These are phyloP conservation scores for Botrytis cinerea DNA, from an alignment of 2,329 filamentous ascomycete species.

Conservation along the genomic window DNA sequence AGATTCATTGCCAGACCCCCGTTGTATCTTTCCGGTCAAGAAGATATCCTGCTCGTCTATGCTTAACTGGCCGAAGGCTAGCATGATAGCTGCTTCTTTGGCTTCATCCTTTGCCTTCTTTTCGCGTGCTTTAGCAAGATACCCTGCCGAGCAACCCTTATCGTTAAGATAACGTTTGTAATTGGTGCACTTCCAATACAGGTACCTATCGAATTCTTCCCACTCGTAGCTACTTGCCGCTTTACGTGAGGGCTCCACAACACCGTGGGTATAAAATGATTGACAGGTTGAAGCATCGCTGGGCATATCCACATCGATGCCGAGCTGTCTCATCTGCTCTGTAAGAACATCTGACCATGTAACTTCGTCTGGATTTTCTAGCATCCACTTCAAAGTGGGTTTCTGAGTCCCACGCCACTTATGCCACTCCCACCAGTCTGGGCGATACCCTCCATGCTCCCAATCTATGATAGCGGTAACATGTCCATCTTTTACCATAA, in stretches of 20 bases:
- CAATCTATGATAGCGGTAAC: slow-evolving; percentile 13
- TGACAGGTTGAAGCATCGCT: rapidly evolving
- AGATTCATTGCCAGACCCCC: not conserved
- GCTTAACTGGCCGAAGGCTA: not conserved
- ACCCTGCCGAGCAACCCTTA: rapidly evolving
- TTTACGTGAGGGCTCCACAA: rapidly evolving
- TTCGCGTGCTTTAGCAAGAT: rapidly evolving
- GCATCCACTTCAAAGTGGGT: rapidly evolving
- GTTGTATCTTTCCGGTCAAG: not conserved
- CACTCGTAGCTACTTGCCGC: not conserved
- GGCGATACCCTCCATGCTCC: slow-evolving; percentile 4
- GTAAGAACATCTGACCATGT: rapidly evolving
- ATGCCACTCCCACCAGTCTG: not conserved
- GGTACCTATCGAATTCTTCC: not conserved
- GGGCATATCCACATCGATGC: not conserved
- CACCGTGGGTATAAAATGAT: rapidly evolving
- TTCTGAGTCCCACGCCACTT: rapidly evolving
- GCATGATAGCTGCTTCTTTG: not conserved
- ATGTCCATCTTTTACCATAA: slow-evolving; percentile 17
- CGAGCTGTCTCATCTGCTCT: not conserved
- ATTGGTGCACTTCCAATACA: not conserved
- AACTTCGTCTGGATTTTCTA: not conserved
- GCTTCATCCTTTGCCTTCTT: not conserved
- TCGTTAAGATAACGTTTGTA: not conserved
- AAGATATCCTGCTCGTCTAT: not conserved